phyloP scores from a whole-genome alignment of 257 asterid species.

The Fraxinus anomala region DNA sequence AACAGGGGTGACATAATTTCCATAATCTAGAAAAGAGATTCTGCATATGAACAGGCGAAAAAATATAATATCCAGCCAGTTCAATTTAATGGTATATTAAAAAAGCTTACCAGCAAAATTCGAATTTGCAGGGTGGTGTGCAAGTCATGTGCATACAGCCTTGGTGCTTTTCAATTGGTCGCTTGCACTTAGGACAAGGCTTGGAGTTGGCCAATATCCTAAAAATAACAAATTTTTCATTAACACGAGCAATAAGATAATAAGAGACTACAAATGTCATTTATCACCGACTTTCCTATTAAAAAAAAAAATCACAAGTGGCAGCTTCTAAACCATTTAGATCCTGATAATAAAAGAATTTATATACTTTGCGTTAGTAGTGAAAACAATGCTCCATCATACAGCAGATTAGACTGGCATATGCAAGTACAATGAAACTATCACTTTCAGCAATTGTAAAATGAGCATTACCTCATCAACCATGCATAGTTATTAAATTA shows the following conservation, averaged over 20 bases:
- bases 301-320: conserved; percentile 12
- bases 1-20: neutral
- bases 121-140: conserved; percentile 22
- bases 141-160: conserved; percentile 48
- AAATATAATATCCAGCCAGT: conserved; percentile 8
- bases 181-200: conserved; percentile 44
- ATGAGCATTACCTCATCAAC: neutral
- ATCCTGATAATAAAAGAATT: neutral
- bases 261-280: neutral
- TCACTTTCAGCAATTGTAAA: neutral
- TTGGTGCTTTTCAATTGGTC: conserved; percentile 35
- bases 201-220: conserved; percentile 51
- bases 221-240: conserved; percentile 20
- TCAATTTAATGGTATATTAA: conserved; percentile 1
- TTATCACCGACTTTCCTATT: conserved; percentile 5
- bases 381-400: neutral
- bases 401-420: neutral
- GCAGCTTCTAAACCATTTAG: conserved; percentile 4
- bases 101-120: conserved; percentile 51
- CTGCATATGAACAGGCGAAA: conserved; percentile 3
- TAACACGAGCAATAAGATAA: conserved; percentile 17
- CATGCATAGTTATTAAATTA: no score
- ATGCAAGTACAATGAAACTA: neutral
- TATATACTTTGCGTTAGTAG: neutral
- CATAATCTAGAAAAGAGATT: conserved; percentile 2